These are phyloP conservation scores for Neurospora tetraspora DNA, from an alignment of 495 filamentous ascomycete species.

Conservation along the genomic window DNA sequence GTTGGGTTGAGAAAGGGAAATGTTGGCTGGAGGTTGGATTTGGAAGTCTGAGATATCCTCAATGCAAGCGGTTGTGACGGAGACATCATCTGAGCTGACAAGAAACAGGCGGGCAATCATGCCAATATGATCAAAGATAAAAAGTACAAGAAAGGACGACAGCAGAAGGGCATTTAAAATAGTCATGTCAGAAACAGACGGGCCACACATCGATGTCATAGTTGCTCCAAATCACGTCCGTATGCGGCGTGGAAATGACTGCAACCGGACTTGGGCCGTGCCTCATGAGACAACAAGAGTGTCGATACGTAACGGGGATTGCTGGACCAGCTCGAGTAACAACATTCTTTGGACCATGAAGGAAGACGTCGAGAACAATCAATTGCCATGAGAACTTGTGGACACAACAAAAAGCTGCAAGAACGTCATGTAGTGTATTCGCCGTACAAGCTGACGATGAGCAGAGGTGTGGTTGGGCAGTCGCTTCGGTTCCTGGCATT, in stretches of 20 bases:
- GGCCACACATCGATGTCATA: too few relatives aligned
- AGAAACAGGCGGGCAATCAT: too few relatives aligned
- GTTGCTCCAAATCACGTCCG: neutral
- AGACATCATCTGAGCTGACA: neutral
- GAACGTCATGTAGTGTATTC: constrained; percentile 5
- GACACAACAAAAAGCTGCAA: constrained; percentile 5
- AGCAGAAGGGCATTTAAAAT: neutral
- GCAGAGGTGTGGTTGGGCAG: constrained; percentile 1
- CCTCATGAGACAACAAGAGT: neutral
- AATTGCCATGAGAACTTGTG: neutral
- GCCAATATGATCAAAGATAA: neutral
- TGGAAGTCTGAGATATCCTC: neutral
- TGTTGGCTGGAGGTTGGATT: neutral
- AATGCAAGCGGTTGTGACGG: neutral
- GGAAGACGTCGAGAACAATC: neutral
- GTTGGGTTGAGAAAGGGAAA: neutral
- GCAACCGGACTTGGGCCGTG: neutral
- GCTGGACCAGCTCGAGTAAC: neutral
- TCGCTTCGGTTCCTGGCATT: neutral
- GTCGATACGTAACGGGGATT: neutral
- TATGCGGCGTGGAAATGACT: neutral
- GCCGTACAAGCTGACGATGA: constrained; percentile 16
- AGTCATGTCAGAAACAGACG: neutral
- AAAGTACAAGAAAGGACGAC: neutral
- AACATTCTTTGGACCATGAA: neutral